phyloP scores from a whole-genome alignment of 2,329 filamentous ascomycete genomes.

The Rhytidhysteron rufulum region DNA sequence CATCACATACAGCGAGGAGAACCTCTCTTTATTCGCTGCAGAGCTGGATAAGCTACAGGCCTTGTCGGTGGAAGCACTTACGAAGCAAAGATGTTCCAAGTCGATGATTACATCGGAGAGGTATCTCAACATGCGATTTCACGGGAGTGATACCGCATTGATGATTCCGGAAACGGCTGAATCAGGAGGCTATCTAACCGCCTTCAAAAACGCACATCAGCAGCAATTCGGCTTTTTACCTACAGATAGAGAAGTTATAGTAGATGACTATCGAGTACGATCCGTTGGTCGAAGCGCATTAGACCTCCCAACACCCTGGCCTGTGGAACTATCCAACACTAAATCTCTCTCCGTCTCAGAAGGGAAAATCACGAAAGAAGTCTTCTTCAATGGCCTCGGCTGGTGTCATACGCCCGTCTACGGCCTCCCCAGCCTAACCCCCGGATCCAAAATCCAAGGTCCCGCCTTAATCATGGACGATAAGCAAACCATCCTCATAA shows the following conservation, averaged over 20 bases:
- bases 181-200: conserved; percentile 61
- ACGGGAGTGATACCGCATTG: conserved; percentile 83
- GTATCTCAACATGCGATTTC: conserved; percentile 90
- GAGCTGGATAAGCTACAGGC: conserved; percentile 74
- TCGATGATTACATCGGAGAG: conserved; percentile 78
- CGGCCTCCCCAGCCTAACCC: conserved; percentile 14
- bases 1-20: conserved; percentile 61
- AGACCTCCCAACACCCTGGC: conserved; percentile 79
- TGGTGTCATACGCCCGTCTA: conserved; percentile 18
- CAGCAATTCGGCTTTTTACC: conserved; percentile 93
- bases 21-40: no score
- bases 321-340: conserved; percentile 70
- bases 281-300: conserved; percentile 87
- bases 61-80: conserved; percentile 65
- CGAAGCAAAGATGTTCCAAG: conserved; percentile 74
- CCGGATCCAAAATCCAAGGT: conserved; percentile 18
- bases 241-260: conserved; percentile 77
- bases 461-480: conserved; percentile 36
- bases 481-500: conserved; percentile 45
- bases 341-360: conserved; percentile 53
- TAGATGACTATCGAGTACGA: conserved; percentile 84
- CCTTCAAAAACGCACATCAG: conserved; percentile 81
- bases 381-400: conserved; percentile 78
- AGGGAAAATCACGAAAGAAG: conserved; percentile 62
- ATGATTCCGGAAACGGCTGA: conserved; percentile 77